Evolutionary conservation across 805 yeast genomes (phyloP).

Genomic region (Scheffersomyces spartinae): DNA sequence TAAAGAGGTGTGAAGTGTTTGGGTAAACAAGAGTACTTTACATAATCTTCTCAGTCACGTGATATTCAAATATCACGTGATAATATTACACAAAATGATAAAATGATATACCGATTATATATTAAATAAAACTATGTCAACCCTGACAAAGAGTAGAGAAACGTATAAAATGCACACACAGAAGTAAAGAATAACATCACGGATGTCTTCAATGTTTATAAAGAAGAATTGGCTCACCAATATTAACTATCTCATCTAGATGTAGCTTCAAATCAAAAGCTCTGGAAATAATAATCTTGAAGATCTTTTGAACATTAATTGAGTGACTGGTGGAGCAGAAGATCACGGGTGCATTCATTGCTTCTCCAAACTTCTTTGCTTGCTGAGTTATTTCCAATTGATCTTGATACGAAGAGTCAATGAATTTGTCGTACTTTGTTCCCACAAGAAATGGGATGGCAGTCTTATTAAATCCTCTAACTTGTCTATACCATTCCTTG

Average conservation of each 20-base stretch:
- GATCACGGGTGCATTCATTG: slow-evolving; percentile 76
- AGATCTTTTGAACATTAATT: slow-evolving; percentile 86
- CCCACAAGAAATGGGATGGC: slow-evolving; percentile 91
- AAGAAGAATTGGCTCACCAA: slow-evolving; percentile 86
- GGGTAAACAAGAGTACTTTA: neutral
- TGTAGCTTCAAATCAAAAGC: slow-evolving; percentile 79
- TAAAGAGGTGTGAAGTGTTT: too few relatives aligned
- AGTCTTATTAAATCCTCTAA: slow-evolving; percentile 77
- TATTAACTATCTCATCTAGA: slow-evolving; percentile 69
- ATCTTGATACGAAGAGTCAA: slow-evolving; percentile 65
- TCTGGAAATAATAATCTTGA: slow-evolving; percentile 80
- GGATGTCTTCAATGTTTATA: slow-evolving; percentile 23
- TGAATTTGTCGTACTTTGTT: slow-evolving; percentile 83
- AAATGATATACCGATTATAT: neutral
- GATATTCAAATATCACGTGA: neutral
- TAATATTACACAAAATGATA: neutral
- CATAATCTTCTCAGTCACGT: neutral
- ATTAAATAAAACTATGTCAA: neutral
- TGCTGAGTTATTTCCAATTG: slow-evolving; percentile 76
- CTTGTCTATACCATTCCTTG: slow-evolving; percentile 91
- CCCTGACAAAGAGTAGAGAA: neutral
- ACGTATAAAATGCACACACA: neutral
- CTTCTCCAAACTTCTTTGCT: slow-evolving; percentile 75
- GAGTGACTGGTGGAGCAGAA: slow-evolving; percentile 90
- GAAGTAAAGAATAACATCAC: neutral